Evolutionary conservation across 495 filamentous ascomycete species (phyloP), one percentile per base, ranked within the genome.

Genomic region (Massariosphaeria phaeospora): DNA sequence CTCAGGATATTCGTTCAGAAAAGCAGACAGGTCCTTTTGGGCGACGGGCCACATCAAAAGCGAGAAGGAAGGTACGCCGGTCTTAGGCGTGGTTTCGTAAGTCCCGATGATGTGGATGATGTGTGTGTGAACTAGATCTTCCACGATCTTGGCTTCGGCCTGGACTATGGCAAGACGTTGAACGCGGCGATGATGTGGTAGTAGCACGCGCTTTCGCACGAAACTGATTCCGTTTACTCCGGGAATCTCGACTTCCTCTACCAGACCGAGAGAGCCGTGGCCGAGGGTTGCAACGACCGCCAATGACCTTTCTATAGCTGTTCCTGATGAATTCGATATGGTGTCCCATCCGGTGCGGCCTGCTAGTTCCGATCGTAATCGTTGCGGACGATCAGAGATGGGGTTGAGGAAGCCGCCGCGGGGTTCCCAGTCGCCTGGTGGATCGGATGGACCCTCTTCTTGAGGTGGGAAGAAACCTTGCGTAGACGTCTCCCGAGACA

Each of bases 21-120:
- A 52, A 1, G 36, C 9, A 10, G 26, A 24, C 1, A 58, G 30
- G 42, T 58, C 55, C 26, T 27, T 8, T 2, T 58, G 39, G 15
- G 47, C 55, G 17, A 58, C 48, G 17, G 55, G 48, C 17, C 15
- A 17, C 38, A 58, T 58, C 20, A 58, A 48, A 18, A 58, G 31
- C 15, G 31, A 52, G 25, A 52, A 58, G 23, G 39, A 46, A 1
- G 18, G 39, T 20, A 31, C 35, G 23, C 39, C 36, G 4, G 25
- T 18, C 9, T 33, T 23, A 4, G 31, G 13, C 4, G 8, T 30
- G 11, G 52, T 39, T 35, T 58, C 47, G 31, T 52, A 58, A 3
- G 55, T 30, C n/a, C 38, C 55, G 13, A 52, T 44, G 24, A 58
- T 38, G 9, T 52, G 33, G 10, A 52, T 41, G 27, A 58, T 52